Conservation (phyloP, 306 rosid species). For the apple (Malus domestica) region DNA sequence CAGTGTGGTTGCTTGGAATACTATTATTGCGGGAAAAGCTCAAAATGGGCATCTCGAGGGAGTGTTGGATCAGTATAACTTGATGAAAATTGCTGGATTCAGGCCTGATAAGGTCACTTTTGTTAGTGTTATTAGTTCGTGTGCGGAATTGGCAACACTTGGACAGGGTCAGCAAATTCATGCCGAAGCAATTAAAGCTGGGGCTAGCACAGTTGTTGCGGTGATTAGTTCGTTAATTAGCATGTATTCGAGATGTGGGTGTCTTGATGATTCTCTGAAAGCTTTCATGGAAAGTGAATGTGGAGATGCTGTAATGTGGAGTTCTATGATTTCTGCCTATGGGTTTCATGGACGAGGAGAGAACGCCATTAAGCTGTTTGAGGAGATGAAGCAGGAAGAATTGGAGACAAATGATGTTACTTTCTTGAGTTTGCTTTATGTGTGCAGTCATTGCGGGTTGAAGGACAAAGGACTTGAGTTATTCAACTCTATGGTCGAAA, state of each 20-base stretch:
- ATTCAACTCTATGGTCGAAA: slow-evolving; percentile 59
- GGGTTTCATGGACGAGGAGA: slow-evolving; percentile 88
- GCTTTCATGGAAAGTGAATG: slow-evolving; percentile 52
- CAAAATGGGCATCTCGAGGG: slow-evolving; percentile 51
- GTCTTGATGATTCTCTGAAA: slow-evolving; percentile 64
- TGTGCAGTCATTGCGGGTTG: slow-evolving; percentile 80
- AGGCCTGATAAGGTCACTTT: slow-evolving; percentile 75
- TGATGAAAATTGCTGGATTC: slow-evolving; percentile 66
- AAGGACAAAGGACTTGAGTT: slow-evolving; percentile 65
- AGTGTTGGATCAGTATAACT: slow-evolving; percentile 56
- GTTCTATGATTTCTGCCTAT: slow-evolving; percentile 80
- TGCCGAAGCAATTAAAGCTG: slow-evolving; percentile 70
- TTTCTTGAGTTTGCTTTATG: slow-evolving; percentile 87
- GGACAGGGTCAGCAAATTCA: slow-evolving; percentile 91
- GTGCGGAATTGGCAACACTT: slow-evolving; percentile 66
- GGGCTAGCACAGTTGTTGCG: slow-evolving; percentile 52
- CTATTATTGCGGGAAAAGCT: slow-evolving; percentile 84
- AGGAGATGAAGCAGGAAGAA: slow-evolving; percentile 56
- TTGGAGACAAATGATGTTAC: slow-evolving; percentile 69
- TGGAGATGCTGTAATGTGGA: slow-evolving; percentile 66
- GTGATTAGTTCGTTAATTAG: slow-evolving; percentile 67
- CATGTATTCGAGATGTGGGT: slow-evolving; percentile 85
- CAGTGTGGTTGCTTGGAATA: slow-evolving; percentile 91
- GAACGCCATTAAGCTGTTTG: slow-evolving; percentile 61
- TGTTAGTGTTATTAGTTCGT: slow-evolving; percentile 66